Base-by-base conservation (phyloP, 352 stramenopile genomes). In the Aphanomyces stellatus region DNA sequence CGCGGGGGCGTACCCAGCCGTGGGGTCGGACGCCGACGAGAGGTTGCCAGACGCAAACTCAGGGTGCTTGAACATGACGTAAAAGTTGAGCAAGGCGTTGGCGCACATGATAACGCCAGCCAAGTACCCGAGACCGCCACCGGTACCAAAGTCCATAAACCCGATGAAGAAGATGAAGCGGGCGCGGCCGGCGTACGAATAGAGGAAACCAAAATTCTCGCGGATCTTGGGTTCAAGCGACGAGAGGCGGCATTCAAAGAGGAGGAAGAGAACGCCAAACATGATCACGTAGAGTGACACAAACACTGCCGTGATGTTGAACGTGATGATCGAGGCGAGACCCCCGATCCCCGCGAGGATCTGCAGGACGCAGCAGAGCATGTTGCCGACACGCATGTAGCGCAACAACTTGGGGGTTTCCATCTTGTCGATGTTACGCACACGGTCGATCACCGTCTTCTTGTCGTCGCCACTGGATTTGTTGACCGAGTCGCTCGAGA, bases 131-230 rank as follows among this genome's bases (percentile, higher is more conserved):
- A 70, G 51, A 19, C 51, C 63, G 30, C n/a, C 43, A 31, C 61
- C 63, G 22, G 56, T 70, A 19, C 63, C 63, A 70, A 70, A 70
- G 63, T 65, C 51, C 51, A 70, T 51, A 22, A 70, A 70, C 24
- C 63, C 63, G 22, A 70, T 65, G 56, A 70, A 70, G 35, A 70
- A 70, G 34, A 70, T 70, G 55, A 70, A 70, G 17, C 25, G 25
- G 8, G 63, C 63, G 40, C 63, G 40, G 56, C 63, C 63, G 22
- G 51, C 48, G 56, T 70, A 70, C 49, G 63, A 65, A 51, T 65
- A 70, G 33, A 70, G 63, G 37, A 70, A 70, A 22, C 63, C 63
- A 56, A 70, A 70, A 37, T 70, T 70, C n/a, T 57, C 49, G 25
- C 63, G 63, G 22, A 70, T 66, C 30, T 28, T 56, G 28, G 53